These are phyloP conservation scores for Paraphaeosphaeria minitans DNA, from an alignment of 2,329 filamentous ascomycete species.

Conservation along the genomic window DNA sequence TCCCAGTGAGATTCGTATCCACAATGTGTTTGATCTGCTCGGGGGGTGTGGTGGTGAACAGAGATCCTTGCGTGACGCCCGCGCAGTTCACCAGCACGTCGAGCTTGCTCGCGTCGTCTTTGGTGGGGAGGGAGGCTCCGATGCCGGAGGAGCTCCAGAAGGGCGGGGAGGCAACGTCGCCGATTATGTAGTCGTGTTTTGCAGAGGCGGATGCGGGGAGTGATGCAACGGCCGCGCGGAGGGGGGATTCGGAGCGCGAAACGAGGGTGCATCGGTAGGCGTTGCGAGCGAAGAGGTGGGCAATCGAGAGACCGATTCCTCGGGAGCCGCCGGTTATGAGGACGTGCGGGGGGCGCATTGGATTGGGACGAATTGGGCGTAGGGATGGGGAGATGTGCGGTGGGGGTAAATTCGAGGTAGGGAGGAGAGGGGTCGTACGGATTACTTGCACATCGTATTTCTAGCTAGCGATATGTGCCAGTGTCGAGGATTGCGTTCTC, in stretches of 20 bases:
- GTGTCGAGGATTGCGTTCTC: too few relatives aligned
- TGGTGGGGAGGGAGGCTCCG: not conserved
- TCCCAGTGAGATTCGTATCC: conserved; percentile 71
- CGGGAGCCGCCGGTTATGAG: conserved; percentile 47
- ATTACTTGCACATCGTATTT: not conserved
- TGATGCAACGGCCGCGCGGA: conserved; percentile 30
- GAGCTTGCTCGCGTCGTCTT: conserved; percentile 12
- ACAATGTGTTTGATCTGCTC: conserved; percentile 63
- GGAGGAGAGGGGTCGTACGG: not conserved
- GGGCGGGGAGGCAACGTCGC: conserved; percentile 27
- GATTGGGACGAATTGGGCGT: conserved; percentile 5
- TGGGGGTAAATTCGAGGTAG: not conserved
- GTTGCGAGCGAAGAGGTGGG: conserved; percentile 38
- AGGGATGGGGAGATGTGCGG: not conserved
- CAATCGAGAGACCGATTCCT: conserved; percentile 47
- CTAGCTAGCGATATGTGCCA: not conserved
- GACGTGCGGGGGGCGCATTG: conserved; percentile 26
- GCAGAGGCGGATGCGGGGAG: conserved; percentile 18
- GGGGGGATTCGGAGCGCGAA: conserved; percentile 31
- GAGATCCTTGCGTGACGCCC: conserved; percentile 69
- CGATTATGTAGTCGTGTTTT: conserved; percentile 33
- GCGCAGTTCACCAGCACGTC: conserved; percentile 78
- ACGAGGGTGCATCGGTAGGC: conserved; percentile 39
- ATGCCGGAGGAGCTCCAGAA: conserved; percentile 31
- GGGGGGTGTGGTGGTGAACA: conserved; percentile 63